Conservation (phyloP, 768 basidiomycete species). For the Psilocybe subaeruginosa region DNA sequence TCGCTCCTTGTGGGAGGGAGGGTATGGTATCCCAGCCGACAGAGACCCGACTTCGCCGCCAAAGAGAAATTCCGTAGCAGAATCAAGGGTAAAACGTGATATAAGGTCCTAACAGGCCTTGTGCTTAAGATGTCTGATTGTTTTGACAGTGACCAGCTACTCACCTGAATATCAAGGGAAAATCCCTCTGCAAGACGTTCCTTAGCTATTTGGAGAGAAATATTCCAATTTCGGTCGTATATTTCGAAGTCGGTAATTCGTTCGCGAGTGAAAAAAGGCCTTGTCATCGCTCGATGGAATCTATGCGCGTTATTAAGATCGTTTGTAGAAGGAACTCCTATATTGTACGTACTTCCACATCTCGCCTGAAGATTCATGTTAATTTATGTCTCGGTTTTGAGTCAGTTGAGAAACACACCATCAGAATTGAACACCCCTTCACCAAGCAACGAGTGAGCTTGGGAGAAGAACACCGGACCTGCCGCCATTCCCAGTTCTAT, state of each 20-base stretch:
- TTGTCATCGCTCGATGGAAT: slow-evolving; percentile 66
- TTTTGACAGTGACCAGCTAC: slow-evolving; percentile 16
- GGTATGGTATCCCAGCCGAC: slow-evolving; percentile 4
- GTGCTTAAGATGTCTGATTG: background rate
- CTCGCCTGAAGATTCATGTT: slow-evolving; percentile 41
- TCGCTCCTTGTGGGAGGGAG: background rate
- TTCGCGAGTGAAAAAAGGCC: slow-evolving; percentile 70
- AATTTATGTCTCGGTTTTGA: background rate
- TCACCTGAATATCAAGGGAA: slow-evolving; percentile 62
- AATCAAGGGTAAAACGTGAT: slow-evolving; percentile 4
- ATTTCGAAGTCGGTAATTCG: slow-evolving; percentile 63
- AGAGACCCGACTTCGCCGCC: slow-evolving; percentile 2
- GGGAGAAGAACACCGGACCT: slow-evolving; percentile 29
- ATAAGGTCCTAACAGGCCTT: background rate
- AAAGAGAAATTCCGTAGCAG: slow-evolving; percentile 8
- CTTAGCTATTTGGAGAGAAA: slow-evolving; percentile 46
- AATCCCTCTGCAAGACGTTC: slow-evolving; percentile 45
- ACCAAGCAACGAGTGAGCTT: slow-evolving; percentile 47
- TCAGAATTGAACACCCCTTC: slow-evolving; percentile 65
- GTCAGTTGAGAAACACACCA: slow-evolving; percentile 35
- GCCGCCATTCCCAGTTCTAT: too few relatives aligned
- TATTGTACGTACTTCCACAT: slow-evolving; percentile 58
- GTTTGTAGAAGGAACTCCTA: too few relatives aligned
- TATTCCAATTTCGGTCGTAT: slow-evolving; percentile 56
- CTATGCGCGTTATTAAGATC: slow-evolving; percentile 20